These are phyloP conservation scores for Microglena sp. DNA, from an alignment of 139 green algal genomes.

Conservation along the genomic window DNA sequence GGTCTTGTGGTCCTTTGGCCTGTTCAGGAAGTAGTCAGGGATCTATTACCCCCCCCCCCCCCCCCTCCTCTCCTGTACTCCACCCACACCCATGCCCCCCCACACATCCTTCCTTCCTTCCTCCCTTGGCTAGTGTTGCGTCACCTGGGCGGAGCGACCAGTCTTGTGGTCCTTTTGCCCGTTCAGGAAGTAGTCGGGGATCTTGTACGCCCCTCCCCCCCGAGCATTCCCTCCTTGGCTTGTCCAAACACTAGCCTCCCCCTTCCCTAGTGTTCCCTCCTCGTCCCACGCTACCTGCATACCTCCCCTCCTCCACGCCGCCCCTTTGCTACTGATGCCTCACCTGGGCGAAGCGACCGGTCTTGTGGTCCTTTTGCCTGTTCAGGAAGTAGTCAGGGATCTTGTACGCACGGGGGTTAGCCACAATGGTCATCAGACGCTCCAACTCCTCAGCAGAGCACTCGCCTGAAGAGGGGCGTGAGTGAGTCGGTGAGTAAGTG, in stretches of 20 bases:
- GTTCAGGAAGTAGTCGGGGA: conserved; percentile 99
- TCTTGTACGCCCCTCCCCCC: conserved; percentile 99
- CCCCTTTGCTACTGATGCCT: too few species aligned
- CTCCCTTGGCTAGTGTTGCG: too few species aligned
- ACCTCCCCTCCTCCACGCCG: too few species aligned
- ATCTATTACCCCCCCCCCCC: too few species aligned
- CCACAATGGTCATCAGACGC: conserved; percentile 93
- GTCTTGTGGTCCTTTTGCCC: conserved; percentile 68
- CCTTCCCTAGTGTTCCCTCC: too few species aligned
- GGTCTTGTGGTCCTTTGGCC: conserved; percentile 73
- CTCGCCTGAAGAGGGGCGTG: conserved; percentile 71
- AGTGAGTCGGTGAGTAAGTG: neutral
- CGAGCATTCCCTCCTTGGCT: too few species aligned
- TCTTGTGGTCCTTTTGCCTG: conserved; percentile 90
- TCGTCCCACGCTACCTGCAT: too few species aligned
- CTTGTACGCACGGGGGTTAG: conserved; percentile 97
- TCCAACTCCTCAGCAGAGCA: conserved; percentile 93
- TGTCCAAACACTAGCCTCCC: too few species aligned
- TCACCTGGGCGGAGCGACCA: neutral
- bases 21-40: conserved; percentile 99
- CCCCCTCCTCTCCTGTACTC: too few species aligned
- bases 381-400: conserved; percentile 99
- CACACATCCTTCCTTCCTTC: too few species aligned
- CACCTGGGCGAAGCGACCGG: conserved; percentile 76
- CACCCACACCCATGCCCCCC: too few species aligned